phyloP scores from a whole-genome alignment of 208 protist genomes.

The Leishmania guyanensis region DNA sequence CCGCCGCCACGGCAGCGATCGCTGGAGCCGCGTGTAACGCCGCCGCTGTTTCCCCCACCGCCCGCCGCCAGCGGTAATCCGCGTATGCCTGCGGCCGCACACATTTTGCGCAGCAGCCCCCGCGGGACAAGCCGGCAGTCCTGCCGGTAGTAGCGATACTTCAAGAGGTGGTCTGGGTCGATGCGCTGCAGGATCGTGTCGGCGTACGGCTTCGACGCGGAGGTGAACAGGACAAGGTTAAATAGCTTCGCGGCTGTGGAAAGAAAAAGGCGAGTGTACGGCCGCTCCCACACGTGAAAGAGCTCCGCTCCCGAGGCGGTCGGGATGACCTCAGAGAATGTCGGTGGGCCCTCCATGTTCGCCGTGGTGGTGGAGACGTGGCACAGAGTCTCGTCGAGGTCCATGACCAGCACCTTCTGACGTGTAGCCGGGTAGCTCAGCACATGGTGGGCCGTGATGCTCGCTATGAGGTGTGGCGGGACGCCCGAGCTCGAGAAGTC shows the following conservation, averaged over 20 bases:
- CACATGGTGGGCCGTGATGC: conserved; percentile 84
- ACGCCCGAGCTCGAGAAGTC: conserved; percentile 49
- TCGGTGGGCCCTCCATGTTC: conserved; percentile 63
- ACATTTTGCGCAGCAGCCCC: conserved; percentile 46
- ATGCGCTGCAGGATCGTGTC: conserved; percentile 86
- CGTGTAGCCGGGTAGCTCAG: conserved; percentile 86
- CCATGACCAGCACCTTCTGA: conserved; percentile 89
- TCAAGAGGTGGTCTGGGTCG: conserved; percentile 71
- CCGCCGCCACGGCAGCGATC: background rate
- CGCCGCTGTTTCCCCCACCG: background rate
- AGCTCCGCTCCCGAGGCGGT: conserved; percentile 80
- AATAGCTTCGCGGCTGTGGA: conserved; percentile 72
- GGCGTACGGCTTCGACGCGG: conserved; percentile 84
- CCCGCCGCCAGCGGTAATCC: background rate
- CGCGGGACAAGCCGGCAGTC: conserved; percentile 72
- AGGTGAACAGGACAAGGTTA: conserved; percentile 90
- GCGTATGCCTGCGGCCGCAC: conserved; percentile 13
- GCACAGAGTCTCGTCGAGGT: conserved; percentile 91
- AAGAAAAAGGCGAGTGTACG: conserved; percentile 74
- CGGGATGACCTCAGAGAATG: conserved; percentile 89
- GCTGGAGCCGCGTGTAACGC: conserved; percentile 4
- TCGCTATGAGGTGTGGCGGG: conserved; percentile 60
- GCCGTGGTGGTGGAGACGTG: conserved; percentile 75
- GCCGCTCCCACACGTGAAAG: conserved; percentile 87
- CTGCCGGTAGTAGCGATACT: conserved; percentile 77